Conservation (phyloP, 306 rosid genomes). For the Glycine tomentella region DNA sequence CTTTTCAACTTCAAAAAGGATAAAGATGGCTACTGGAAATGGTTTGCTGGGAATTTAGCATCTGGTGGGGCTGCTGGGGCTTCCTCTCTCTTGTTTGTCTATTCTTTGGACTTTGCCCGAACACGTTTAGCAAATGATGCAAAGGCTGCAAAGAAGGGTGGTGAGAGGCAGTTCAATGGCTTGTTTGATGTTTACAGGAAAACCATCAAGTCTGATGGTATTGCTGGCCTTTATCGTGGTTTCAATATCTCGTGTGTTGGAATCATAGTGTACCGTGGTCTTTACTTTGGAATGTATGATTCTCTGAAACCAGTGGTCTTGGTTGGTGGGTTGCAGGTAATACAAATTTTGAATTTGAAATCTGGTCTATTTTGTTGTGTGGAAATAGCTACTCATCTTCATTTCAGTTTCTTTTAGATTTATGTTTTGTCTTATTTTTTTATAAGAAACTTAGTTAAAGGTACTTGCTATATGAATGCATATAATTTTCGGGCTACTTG, state of each 20-base stretch:
- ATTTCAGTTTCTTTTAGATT: not conserved
- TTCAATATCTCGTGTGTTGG: slow-evolving; percentile 78
- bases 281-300: slow-evolving; percentile 86
- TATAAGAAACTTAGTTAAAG: not conserved
- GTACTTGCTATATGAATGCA: not conserved
- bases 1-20: slow-evolving; percentile 83
- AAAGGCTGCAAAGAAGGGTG: slow-evolving; percentile 77
- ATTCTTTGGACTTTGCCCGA: slow-evolving; percentile 76
- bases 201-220: slow-evolving; percentile 71
- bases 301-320: slow-evolving; percentile 79
- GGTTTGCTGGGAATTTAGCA: slow-evolving; percentile 89
- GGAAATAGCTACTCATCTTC: not conserved
- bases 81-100: slow-evolving; percentile 76
- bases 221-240: slow-evolving; percentile 82
- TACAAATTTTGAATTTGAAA: slow-evolving; percentile 3
- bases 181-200: slow-evolving; percentile 77
- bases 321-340: slow-evolving; percentile 71
- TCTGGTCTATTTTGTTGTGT: not conserved
- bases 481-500: not conserved
- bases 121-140: slow-evolving; percentile 78
- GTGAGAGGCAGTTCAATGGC: slow-evolving; percentile 87
- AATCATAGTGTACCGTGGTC: slow-evolving; percentile 83
- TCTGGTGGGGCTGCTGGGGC: slow-evolving; percentile 91
- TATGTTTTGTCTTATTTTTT: slow-evolving; percentile 6
- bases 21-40: slow-evolving; percentile 81